Evolutionary conservation across 495 filamentous ascomycete genomes (phyloP), one percentile per base, ranked within the genome.

Genomic region (Podospora didyma): DNA sequence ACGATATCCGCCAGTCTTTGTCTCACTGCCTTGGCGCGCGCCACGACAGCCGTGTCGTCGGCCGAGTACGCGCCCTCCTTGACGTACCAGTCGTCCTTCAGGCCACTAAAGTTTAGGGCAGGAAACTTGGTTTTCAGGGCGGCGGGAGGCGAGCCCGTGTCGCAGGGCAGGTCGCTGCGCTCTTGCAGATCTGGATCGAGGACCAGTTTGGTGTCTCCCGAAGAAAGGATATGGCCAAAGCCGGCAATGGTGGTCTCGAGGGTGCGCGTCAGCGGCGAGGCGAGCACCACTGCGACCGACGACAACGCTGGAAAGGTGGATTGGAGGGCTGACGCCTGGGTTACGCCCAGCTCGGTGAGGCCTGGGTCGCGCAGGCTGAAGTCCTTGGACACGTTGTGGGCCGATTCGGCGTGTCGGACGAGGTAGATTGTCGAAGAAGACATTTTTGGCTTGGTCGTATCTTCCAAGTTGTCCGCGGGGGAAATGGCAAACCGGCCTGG

Each of bases 161-260:
- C 73, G 62, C 71, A 74, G 11, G 71, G 70, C 19, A 70, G 46
- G 14, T 49, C 64, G 59, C 71, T 72, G 39, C 70, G 64, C 39
- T 75, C 73, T 49, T 75, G 73, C 35, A 69, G 57, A 31, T 60
- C 47, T 0, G 59, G 59, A 19, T 67, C 64, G 11, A 69, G 54
- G n/a, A 67, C 22, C 17, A 69, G 45, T 3, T 20, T 9, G 31
- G 39, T n/a, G 31, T 21, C 37, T 1, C 10, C 19, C 14, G 5
- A 28, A 3, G 4, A 31, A 35, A 20, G 16, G 17, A 61, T 12
- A 12, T 14, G 6, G 17, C 42, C 44, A 17, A 61, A 61, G n/a
- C 22, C 62, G 0, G 59, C 57, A 14, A 67, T 28, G 28, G 65
- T 59, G 9, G 65, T 67, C 35, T 67, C 54, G 54, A 67, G 55